Evolutionary conservation across 768 basidiomycete species (phyloP), one percentile per base, ranked within the genome.

Genomic region (Trametes cubensis): DNA sequence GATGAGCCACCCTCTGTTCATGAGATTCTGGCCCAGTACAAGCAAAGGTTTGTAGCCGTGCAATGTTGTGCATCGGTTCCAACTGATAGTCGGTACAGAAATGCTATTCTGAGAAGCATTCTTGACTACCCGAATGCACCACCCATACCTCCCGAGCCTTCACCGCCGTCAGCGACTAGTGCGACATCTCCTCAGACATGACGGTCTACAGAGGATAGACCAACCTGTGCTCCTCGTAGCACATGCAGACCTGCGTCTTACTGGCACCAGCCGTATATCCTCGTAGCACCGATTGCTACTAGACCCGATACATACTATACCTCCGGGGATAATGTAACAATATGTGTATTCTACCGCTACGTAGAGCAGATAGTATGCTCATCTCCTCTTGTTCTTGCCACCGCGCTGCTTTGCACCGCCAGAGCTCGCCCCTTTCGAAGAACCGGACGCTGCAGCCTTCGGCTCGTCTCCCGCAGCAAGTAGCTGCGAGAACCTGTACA

Each of bases 11-110:
- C 75, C 44, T 79, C 83, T 26, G 82, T 85, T 15, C 79, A 80
- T 23, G 73, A 77, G 10, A 75, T 83, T 25, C 74, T 92, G 13
- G 72, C 83, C 2, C 85, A 83, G 67, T 92, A 87, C 72, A 90
- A 86, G 71, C 83, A 87, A 62, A 84, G 88, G 90, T 87, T 62
- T 25, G 73, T 44, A 25, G 39, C 58, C 13, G 14, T 10, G 25
- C 20, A 18, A 61, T 20, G 15, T 28, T 18, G 13, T 18, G 28
- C 14, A 26, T 13, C 13, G 20, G 3, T 42, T 21, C 26, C 17
- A 10, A 34, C 47, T 18, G 61, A 70, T 40, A 40, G 40, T 40
- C 25, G 42, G 23, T 3, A 28, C 67, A 87, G 85, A 68, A 87
- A 87, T 65, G 70, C 76, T 1, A 73, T 79, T 45, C 73, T 90